phyloP scores from a whole-genome alignment of 1,139 yeast genomes.

The Yamadazyma siamensis region DNA sequence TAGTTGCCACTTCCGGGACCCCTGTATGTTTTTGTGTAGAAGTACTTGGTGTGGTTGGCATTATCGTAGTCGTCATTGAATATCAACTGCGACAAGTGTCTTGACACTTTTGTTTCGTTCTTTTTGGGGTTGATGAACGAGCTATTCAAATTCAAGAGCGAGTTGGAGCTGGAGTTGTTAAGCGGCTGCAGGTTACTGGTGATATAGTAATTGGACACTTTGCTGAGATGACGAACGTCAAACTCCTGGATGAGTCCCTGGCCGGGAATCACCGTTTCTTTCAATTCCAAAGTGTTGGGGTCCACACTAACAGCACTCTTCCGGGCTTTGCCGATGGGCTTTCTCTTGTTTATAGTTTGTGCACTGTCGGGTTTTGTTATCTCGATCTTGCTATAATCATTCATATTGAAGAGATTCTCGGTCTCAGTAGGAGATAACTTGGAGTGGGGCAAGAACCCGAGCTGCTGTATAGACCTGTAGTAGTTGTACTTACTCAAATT shows the following conservation, averaged over 20 bases:
- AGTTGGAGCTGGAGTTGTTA: conserved; percentile 1
- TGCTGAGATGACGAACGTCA: conserved; percentile 38
- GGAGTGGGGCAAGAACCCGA: conserved; percentile 20
- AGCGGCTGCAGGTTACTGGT: conserved; percentile 23
- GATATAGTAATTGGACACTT: conserved; percentile 42
- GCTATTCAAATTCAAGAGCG: conserved; percentile 4
- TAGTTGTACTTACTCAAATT: conserved; percentile 34
- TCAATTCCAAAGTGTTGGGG: conserved; percentile 38
- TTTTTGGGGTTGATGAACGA: conserved; percentile 10
- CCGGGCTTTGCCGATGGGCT: conserved; percentile 27
- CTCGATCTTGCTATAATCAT: conserved; percentile 27
- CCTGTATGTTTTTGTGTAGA: conserved; percentile 38
- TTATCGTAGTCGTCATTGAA: conserved; percentile 36
- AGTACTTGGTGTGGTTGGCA: conserved; percentile 35
- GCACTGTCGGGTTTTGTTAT: conserved; percentile 13
- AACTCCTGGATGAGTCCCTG: conserved; percentile 47
- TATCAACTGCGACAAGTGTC: conserved; percentile 35
- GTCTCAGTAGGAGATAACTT: conserved; percentile 30
- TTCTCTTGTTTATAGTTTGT: conserved; percentile 9
- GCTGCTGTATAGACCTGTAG: conserved; percentile 24
- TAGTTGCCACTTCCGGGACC: conserved; percentile 50
- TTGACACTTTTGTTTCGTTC: conserved; percentile 22
- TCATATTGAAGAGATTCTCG: conserved; percentile 26
- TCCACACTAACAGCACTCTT: conserved; percentile 34
- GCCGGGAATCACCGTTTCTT: conserved; percentile 43